Evolutionary conservation across 768 basidiomycete genomes (phyloP).

Genomic region (Epithele typhae): DNA sequence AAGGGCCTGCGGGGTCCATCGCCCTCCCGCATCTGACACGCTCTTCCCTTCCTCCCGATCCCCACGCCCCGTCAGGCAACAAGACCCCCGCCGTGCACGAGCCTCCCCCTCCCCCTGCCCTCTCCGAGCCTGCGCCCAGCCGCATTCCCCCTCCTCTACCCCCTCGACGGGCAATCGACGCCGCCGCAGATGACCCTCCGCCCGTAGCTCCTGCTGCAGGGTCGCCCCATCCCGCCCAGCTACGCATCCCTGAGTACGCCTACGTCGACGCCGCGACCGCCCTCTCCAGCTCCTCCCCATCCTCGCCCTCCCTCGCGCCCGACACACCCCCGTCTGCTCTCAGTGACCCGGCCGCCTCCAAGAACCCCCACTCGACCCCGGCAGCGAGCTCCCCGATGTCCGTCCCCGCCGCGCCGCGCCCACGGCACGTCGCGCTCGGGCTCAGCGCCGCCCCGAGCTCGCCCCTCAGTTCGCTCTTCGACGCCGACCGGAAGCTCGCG

Average conservation of each 20-base stretch:
- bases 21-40: neutral
- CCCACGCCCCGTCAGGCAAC: neutral
- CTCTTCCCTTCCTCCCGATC: neutral
- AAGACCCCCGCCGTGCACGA: too few species aligned
- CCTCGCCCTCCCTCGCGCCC: neutral
- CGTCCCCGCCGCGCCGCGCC: slow-evolving; percentile 4
- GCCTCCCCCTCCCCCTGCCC: too few species aligned
- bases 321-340: neutral
- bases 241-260: neutral
- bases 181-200: too few species aligned
- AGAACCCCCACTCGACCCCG: too few species aligned
- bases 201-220: too few species aligned
- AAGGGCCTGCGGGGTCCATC: too few species aligned
- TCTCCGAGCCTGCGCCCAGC: too few species aligned
- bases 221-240: too few species aligned
- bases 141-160: neutral
- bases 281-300: neutral
- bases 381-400: neutral
- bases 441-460: too few species aligned
- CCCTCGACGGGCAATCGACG: neutral
- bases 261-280: neutral
- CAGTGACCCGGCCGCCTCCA: too few species aligned
- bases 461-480: slow-evolving; percentile 13
- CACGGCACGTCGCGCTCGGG: slow-evolving; percentile 15
- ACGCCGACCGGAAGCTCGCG: slow-evolving; percentile 18